Evolutionary conservation across 176 grass and related monocot genomes (phyloP).

Genomic region (Triticum aestivum): DNA sequence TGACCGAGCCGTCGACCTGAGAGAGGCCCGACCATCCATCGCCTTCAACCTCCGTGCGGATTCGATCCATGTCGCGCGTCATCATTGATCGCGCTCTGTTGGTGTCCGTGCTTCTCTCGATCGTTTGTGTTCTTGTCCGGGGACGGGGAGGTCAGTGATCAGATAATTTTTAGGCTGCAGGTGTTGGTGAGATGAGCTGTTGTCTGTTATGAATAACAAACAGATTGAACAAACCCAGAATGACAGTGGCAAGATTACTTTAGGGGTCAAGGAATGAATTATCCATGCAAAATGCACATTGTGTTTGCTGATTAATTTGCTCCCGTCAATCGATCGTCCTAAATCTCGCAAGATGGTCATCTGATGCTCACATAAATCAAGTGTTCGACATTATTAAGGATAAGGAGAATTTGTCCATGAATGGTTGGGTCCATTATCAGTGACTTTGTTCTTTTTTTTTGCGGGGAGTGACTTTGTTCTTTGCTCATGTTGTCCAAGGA

Average conservation of each 20-base stretch:
- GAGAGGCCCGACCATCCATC: not conserved
- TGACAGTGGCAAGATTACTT: not conserved
- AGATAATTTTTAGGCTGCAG: conserved; percentile 34
- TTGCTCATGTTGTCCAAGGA: not conserved
- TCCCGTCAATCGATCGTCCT: not conserved
- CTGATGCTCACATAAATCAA: not conserved
- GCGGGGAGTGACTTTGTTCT: not conserved
- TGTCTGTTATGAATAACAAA: conserved; percentile 36
- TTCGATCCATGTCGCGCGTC: not conserved
- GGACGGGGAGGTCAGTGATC: not conserved
- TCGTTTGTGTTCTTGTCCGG: not conserved
- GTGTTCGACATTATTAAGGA: not conserved
- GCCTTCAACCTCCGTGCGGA: not conserved
- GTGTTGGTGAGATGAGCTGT: conserved; percentile 2
- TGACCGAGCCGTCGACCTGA: conserved; percentile 23
- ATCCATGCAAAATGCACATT: not conserved
- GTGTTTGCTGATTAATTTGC: not conserved
- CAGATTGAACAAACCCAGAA: not conserved
- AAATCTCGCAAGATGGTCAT: not conserved
- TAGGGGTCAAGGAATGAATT: not conserved
- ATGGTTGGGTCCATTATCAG: not conserved
- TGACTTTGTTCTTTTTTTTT: not conserved
- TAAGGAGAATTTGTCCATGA: not conserved
- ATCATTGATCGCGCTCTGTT: not conserved
- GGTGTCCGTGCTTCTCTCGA: not conserved